phyloP scores from a whole-genome alignment of 2,329 filamentous ascomycete species.

The Apiospora saccharicola region DNA sequence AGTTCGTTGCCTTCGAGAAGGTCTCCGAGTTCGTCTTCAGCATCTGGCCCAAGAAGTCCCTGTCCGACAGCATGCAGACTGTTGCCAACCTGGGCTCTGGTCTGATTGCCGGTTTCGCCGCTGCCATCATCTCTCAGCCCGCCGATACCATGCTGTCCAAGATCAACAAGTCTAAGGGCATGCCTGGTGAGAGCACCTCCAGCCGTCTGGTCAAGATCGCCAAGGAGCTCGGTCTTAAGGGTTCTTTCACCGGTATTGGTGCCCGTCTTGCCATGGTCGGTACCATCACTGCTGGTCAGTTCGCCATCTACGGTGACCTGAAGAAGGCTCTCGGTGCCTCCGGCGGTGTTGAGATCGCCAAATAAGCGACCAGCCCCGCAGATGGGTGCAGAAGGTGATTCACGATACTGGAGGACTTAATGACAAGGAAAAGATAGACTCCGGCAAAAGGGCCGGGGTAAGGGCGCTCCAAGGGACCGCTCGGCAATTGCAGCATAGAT shows the following conservation, averaged over 20 bases:
- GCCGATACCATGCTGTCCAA: conserved; percentile 83
- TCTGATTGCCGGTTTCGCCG: conserved; percentile 79
- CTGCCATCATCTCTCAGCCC: conserved; percentile 77
- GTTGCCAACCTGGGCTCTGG: conserved; percentile 76
- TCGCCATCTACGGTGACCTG: conserved; percentile 75
- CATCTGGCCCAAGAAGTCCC: conserved; percentile 66
- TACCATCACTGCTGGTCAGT: conserved; percentile 74
- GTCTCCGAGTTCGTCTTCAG: conserved; percentile 71
- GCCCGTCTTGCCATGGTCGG: conserved; percentile 78
- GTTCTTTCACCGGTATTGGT: conserved; percentile 74
- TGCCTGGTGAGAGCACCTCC: conserved; percentile 75
- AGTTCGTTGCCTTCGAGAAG: conserved; percentile 84
- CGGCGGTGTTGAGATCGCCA: conserved; percentile 66
- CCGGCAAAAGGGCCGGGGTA: conserved; percentile 2
- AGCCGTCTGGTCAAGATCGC: conserved; percentile 77
- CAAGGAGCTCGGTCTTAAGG: conserved; percentile 74
- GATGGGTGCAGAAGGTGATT: conserved; percentile 6
- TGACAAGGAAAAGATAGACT: conserved; percentile 28
- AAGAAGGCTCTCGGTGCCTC: conserved; percentile 63
- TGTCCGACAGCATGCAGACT: conserved; percentile 70
- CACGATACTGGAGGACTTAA: conserved; percentile 31
- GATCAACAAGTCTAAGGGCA: conserved; percentile 82
- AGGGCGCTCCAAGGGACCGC: conserved; percentile 34
- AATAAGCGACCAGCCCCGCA: conserved; percentile 37
- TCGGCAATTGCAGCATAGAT: conserved; percentile 34